Conservation (phyloP, 805 yeast genomes). For the Wickerhamiella spandovensis region DNA sequence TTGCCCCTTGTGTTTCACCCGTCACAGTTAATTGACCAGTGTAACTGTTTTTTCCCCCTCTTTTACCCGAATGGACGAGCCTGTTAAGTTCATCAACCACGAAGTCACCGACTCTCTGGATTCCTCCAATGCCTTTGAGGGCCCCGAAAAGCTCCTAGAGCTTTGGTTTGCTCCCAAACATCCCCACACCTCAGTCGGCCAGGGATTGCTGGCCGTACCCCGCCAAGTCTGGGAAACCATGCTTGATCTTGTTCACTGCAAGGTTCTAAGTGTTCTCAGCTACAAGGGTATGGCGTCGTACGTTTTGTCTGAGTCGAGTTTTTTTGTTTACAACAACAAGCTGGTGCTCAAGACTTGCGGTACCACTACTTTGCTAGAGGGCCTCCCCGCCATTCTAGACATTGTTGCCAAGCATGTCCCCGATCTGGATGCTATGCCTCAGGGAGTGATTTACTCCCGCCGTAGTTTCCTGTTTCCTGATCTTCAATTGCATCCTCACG, state of each 20-base stretch:
- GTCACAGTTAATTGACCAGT: constrained; percentile 6
- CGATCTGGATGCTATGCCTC: constrained; percentile 34
- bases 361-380: constrained; percentile 77
- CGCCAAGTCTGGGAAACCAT: constrained; percentile 55
- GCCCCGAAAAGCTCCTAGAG: constrained; percentile 89
- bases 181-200: constrained; percentile 16
- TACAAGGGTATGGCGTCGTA: constrained; percentile 61
- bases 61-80: constrained; percentile 12
- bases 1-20: not conserved
- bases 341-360: constrained; percentile 90
- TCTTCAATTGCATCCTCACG: constrained; percentile 67
- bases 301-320: constrained; percentile 73
- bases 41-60: not conserved
- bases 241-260: constrained; percentile 75
- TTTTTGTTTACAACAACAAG: constrained; percentile 80
- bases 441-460: constrained; percentile 75
- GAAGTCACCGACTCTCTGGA: constrained; percentile 67
- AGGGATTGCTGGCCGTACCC: constrained; percentile 47
- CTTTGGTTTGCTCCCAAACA: constrained; percentile 65
- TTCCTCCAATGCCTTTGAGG: constrained; percentile 88
- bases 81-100: constrained; percentile 48
- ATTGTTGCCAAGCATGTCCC: constrained; percentile 27
- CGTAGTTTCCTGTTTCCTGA: constrained; percentile 88
- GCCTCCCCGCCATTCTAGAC: constrained; percentile 52
- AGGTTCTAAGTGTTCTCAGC: constrained; percentile 67